Conservation (phyloP, 73 alveolate genomes). For the Uronychia setigera region DNA sequence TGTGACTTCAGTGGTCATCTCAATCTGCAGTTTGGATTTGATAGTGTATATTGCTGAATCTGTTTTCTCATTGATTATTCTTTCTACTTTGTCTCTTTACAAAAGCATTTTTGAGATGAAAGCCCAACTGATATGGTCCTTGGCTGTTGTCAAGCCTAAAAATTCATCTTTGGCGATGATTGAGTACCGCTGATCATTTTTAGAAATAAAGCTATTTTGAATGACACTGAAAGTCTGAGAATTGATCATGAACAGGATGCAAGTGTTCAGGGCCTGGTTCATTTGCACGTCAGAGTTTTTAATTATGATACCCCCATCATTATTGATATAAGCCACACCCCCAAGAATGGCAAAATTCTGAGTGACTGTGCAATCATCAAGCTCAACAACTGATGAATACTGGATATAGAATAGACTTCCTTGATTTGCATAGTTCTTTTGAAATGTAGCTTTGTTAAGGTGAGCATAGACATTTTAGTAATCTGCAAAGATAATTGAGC, state of each 20-base stretch:
- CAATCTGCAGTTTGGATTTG: conserved; percentile 25
- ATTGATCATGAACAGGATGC: conserved; percentile 44
- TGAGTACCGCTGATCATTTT: conserved; percentile 27
- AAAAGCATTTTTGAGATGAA: conserved; percentile 13
- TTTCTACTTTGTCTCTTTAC: conserved; percentile 21
- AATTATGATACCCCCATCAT: conserved; percentile 26
- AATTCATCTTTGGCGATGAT: conserved; percentile 16
- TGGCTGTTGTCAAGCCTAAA: not conserved
- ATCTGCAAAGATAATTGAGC: conserved; percentile 45
- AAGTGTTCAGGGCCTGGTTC: conserved; percentile 39
- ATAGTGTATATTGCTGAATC: conserved; percentile 45
- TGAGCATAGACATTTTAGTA: conserved; percentile 24
- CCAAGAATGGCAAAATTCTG: conserved; percentile 42
- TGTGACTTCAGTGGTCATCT: too few species aligned
- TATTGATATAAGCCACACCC: conserved; percentile 52
- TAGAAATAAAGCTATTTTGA: conserved; percentile 7
- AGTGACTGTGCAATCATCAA: conserved; percentile 6
- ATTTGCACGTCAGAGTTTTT: conserved; percentile 14
- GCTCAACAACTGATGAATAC: conserved; percentile 31
- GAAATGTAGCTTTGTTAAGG: conserved; percentile 9
- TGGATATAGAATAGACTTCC: conserved; percentile 43
- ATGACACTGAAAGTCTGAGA: conserved; percentile 9
- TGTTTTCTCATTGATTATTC: conserved; percentile 34
- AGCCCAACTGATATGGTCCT: conserved; percentile 12
- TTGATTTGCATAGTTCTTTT: conserved; percentile 38